Evolutionary conservation across 2,329 filamentous ascomycete species (phyloP), one percentile per base, ranked within the genome.

Genomic region (Monosporascus sp.): DNA sequence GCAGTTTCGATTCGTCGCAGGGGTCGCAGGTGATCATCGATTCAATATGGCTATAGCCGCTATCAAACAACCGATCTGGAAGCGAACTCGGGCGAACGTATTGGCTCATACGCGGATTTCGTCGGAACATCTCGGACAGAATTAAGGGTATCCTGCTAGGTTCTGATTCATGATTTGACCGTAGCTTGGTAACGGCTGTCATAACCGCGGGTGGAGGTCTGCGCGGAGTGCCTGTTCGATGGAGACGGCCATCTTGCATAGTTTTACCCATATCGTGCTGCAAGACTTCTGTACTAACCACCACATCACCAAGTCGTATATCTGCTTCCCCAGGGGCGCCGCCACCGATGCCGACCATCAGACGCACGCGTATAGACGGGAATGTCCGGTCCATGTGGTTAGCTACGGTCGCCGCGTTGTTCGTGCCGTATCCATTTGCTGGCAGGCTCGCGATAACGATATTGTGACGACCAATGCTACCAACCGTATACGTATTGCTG

Each of bases 321-420:
- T 67, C 65, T 5, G 48, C 9, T 14, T 46, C 14, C 2, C 47
- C 49, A 16, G 64, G 60, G 4, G 56, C 56, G 9, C 65, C 65
- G 16, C 65, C 64, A 26, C 63, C 64, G 22, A 67, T 61, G 19
- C 65, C 65, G 27, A 68, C 63, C 53, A 67, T 55, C 11, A 67
- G 49, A 6, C 43, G 56, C 19, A 62, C 56, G 1, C 49, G 48
- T 5, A 66, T 45, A 2, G 52, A 60, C 9, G 54, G 51, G 22
- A 61, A 61, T 7, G 40, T 56, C 5, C 56, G 43, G 22, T 48
- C 48, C 58, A 65, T 58, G 19, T 61, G n/a, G 9, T 17, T 52
- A 26, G 56, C 57, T 35, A 59, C 59, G 11, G 44, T 50, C 3
- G 59, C 62, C 24, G 60, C 58, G 37, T 55, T 59, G 7, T 51